Percentiles rank a stretch among this genome's conserved stretches.
Conservation (phyloP, 768 basidiomycete species). For the Hirschioporus abietinus region DNA sequence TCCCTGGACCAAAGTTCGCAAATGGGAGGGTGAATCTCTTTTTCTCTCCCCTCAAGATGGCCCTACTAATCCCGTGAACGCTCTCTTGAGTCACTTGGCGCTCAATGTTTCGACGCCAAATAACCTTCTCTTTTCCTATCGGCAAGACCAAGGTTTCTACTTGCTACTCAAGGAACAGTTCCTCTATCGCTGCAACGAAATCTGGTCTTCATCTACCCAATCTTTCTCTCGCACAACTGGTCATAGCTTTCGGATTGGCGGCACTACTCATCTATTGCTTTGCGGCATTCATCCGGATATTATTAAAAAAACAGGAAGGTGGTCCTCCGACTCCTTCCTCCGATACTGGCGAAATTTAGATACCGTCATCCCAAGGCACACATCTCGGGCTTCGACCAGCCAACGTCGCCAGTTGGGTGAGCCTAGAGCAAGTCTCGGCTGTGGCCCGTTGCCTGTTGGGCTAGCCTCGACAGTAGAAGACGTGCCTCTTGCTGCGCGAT, state of each 20-base stretch:
- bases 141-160: neutral
- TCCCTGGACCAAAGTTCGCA: neutral
- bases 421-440: too few relatives aligned
- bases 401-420: too few relatives aligned
- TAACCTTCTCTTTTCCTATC: slow-evolving; percentile 5
- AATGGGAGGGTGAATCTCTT: neutral
- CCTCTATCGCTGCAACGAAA: neutral
- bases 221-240: neutral
- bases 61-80: slow-evolving; percentile 13
- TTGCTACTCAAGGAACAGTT: slow-evolving; percentile 13
- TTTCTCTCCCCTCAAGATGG: slow-evolving; percentile 7
- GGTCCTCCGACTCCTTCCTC: slow-evolving; percentile 30
- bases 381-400: neutral
- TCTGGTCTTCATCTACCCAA: slow-evolving; percentile 9
- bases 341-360: slow-evolving; percentile 27
- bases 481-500: too few relatives aligned
- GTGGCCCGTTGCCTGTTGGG: too few relatives aligned
- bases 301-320: slow-evolving; percentile 24
- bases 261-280: slow-evolving; percentile 25
- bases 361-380: neutral
- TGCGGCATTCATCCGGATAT: slow-evolving; percentile 27
- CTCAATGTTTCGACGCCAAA: slow-evolving; percentile 12
- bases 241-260: slow-evolving; percentile 15
- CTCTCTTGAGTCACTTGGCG: slow-evolving; percentile 13
- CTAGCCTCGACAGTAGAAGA: too few relatives aligned